Evolutionary conservation across 2,329 filamentous ascomycete species (phyloP), one percentile per base, ranked within the genome.

Genomic region (Myriosclerotinia duriaeana): DNA sequence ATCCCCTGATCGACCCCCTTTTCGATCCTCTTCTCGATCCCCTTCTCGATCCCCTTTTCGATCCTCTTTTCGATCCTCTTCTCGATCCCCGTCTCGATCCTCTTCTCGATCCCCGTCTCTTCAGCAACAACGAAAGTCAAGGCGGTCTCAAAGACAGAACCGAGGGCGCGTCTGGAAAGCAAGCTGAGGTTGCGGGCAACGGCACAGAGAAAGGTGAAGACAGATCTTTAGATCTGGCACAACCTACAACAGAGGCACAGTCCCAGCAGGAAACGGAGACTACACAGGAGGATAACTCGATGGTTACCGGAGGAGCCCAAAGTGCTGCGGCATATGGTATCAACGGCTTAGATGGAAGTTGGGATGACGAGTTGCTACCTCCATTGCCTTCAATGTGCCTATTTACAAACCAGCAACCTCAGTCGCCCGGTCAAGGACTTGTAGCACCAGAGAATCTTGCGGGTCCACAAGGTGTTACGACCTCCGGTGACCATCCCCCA

Each of bases 391-490:
- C 26, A 26, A 2, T 7, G 5, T 1, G 0, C 0, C 1, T 14
- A 42, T 6, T 1, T 0, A 42, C 7, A 42, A 5, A 42, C 11
- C 54, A 7, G 5, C 36, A 30, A 1, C 0, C 20, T 44, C n/a
- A 44, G 38, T 12, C 15, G 9, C 22, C 9, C 0, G 4, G 5
- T 59, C 42, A 59, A n/a, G 14, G 2, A 17, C 1, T 12, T 9
- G 1, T 20, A 11, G 6, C 15, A 36, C 15, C 17, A 20, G 55
- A 46, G 11, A 2, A 34, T 46, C 9, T 5, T 22, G 3, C 17
- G 12, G 1, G 5, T 22, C 9, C 3, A 22, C 53, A 26, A 9
- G 14, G 11, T 7, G n/a, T 1, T 0, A n/a, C 22, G 0, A 42
- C 15, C 7, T 20, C 3, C 36, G n/a, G 38, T 1, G 1, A 26